Base-by-base conservation (phyloP, 2,329 filamentous ascomycete species). In the Catunica adiposa region DNA sequence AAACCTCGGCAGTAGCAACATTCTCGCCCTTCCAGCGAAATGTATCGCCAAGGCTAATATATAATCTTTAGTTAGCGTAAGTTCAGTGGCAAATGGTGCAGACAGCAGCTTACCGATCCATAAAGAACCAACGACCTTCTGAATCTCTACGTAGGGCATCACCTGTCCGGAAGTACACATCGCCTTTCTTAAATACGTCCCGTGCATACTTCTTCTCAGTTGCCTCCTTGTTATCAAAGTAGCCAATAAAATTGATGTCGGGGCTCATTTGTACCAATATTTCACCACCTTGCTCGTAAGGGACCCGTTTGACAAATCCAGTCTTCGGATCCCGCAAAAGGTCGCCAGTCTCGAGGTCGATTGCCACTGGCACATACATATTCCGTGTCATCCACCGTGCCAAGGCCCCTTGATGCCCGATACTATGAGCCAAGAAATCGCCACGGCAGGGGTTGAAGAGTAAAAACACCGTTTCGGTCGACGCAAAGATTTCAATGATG, bases 401-500 rank as follows among this genome's bases (percentile, higher is more conserved):
- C 42, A 89, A 64, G 1, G 76, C 66, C 1, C 85, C 85, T 61
- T 89, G 83, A 62, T 88, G 82, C 1, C 84, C 85, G 2, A 89
- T 83, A 26, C 76, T 73, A 3, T 78, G 75, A 5, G 77, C 73
- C 3, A 76, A 71, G 64, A 80, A 88, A 23, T 81, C 78, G 1
- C 83, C 77, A 54, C 73, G 70, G 55, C 76, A 77, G 22, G 73
- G 66, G 62, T 84, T 85, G 56, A 79, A 66, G 8, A 88, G 68
- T 0, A 67, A 66, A 62, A 89, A 75, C 52, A 86, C 73, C 29
- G 84, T 83, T 66, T 89, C 85, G 1, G 82, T 86, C 57, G 81
- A 84, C 65, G 83, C 85, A 72, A 87, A 89, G 68, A 89, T 88
- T 66, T 89, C 85, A 59, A 70, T 71, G 1, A 89, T 77, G 26